Percentiles rank a stretch among this genome's conserved stretches.
Evolutionary conservation across 805 yeast species (phyloP).

Genomic region (Yamadazyma phyllophila): DNA sequence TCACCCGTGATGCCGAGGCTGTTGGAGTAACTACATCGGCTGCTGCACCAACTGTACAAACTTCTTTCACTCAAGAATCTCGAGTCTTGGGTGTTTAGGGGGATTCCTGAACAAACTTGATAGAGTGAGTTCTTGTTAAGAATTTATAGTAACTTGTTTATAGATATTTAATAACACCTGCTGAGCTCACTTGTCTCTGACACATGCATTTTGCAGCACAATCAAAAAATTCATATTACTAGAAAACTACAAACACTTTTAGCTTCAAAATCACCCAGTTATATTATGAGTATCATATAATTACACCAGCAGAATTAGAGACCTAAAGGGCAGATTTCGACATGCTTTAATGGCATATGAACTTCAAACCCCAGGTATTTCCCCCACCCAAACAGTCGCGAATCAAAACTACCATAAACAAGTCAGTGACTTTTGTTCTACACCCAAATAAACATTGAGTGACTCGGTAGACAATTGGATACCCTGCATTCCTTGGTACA

Average conservation of each 20-base stretch:
- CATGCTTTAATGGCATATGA: too few relatives aligned
- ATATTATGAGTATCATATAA: too few relatives aligned
- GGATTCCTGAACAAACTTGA: too few relatives aligned
- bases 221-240: not conserved
- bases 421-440: not conserved
- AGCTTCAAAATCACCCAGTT: too few relatives aligned
- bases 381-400: constrained; percentile 3
- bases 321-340: too few relatives aligned
- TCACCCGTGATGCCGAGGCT: constrained; percentile 11
- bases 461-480: not conserved
- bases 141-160: not conserved
- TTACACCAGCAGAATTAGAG: too few relatives aligned
- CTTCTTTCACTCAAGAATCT: constrained; percentile 19
- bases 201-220: not conserved
- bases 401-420: constrained; percentile 2
- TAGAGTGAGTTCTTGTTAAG: not conserved
- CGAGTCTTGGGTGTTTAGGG: constrained; percentile 19
- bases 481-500: not conserved
- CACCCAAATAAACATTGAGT: too few relatives aligned
- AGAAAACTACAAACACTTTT: too few relatives aligned
- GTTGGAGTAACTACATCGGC: constrained; percentile 4
- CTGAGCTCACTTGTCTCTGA: not conserved
- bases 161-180: not conserved
- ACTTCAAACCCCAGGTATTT: not conserved
- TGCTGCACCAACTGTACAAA: not conserved